A percentile compares a stretch with the other conserved stretches of the same genome.
phyloP scores from a whole-genome alignment of 2,329 filamentous ascomycete genomes.

The Aspergillus alliaceus region DNA sequence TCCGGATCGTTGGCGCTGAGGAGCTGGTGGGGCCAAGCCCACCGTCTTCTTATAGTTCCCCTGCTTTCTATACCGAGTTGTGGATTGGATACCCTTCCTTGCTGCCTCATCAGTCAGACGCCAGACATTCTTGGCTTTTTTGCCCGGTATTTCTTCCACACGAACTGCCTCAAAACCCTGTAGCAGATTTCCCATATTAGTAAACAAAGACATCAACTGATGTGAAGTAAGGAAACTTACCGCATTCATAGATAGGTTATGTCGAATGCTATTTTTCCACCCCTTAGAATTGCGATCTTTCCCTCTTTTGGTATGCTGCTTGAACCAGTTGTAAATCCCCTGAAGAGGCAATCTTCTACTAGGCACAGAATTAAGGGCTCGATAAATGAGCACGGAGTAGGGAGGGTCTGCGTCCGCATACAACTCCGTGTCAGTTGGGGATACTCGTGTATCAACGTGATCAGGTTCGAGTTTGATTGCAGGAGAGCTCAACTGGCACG shows the following conservation, averaged over 20 bases:
- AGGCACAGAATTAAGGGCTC: slow-evolving; percentile 68
- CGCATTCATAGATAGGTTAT: slow-evolving; percentile 93
- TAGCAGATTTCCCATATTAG: not conserved
- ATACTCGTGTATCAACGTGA: slow-evolving; percentile 26
- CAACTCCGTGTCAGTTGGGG: slow-evolving; percentile 22
- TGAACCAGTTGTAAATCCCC: slow-evolving; percentile 90
- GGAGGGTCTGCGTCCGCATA: slow-evolving; percentile 55
- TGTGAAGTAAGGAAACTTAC: slow-evolving; percentile 54
- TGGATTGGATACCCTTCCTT: slow-evolving; percentile 71
- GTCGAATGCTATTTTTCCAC: slow-evolving; percentile 94
- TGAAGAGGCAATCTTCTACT: slow-evolving; percentile 73
- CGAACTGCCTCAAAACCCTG: slow-evolving; percentile 55
- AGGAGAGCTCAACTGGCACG: slow-evolving; percentile 18
- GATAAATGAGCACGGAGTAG: slow-evolving; percentile 80
- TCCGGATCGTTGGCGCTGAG: slow-evolving; percentile 43
- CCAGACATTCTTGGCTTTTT: slow-evolving; percentile 73
- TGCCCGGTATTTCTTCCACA: slow-evolving; percentile 47
- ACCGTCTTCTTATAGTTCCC: slow-evolving; percentile 39
- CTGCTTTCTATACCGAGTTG: slow-evolving; percentile 71
- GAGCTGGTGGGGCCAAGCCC: slow-evolving; percentile 37
- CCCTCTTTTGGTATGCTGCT: slow-evolving; percentile 74
- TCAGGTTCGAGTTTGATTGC: slow-evolving; percentile 8
- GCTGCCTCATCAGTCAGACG: slow-evolving; percentile 70
- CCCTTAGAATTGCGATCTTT: slow-evolving; percentile 63
- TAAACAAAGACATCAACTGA: slow-evolving; percentile 9